Base-by-base conservation (phyloP, 2,329 filamentous ascomycete genomes). In the Alternaria atra region DNA sequence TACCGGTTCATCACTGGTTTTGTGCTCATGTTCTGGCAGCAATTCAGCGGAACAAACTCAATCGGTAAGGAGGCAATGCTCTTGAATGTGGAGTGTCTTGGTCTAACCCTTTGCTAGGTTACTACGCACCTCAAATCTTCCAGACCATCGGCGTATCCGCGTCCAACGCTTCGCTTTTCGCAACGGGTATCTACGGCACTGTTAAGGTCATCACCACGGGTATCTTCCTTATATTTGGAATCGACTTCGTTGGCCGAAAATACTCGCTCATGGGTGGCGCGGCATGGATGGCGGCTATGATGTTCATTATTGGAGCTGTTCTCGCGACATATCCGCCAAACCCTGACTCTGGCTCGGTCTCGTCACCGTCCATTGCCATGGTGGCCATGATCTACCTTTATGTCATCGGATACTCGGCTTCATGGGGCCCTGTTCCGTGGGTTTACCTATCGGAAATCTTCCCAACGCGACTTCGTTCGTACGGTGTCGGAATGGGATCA, bases 1-100 rank as follows among this genome's bases (percentile, higher is more conserved):
- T 60, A 60, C 30, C 34, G 91, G 42, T 89, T 94, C 79, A 86
- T 92, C 75, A 84, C 94, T 10, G 91, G 91, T 47, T 86, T 86
- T 56, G 86, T 91, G 71, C 83, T 94, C 20, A 94, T 94, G 82
- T 81, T 94, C 54, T 93, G 89, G 84, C 91, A 94, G 78, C 94
- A 94, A 69, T 89, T 89, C 51, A 84, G 82, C 3, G 91, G 91
- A 2, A 93, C 93, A 80, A 93, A 93, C 68, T 90, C 90, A 20
- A 73, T 89, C 56, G 89, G 58, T 57, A 52, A 43, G 47, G 10
- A 20, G 17, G 15, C 13, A 6, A 32, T 25, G 17, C 6, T 39
- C 4, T 6, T 6, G 20, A n/a, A 34, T 23, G n/a, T 30, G 9
- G 15, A n/a, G 25, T 8, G 4, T 27, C 17, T 40, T 12, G 9